Evolutionary conservation across 208 protist genomes (phyloP), one percentile per base, ranked within the genome.

Genomic region (Porcisia deanei): DNA sequence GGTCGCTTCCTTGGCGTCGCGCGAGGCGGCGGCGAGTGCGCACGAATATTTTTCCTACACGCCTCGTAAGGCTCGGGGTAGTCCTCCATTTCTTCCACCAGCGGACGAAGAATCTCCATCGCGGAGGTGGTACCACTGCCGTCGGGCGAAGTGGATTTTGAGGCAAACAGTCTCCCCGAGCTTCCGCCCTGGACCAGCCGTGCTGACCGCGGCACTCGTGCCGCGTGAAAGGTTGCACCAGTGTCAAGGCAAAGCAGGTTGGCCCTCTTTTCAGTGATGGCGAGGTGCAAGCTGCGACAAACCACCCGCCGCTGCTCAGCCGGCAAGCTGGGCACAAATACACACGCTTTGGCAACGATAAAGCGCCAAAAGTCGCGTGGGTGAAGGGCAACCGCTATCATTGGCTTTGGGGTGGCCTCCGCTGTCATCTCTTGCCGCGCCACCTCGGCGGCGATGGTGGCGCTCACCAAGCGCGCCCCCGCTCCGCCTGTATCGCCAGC

Each of bases 311-410:
- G 85, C 67, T 92, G 81, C 47, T 55, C 54, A 10, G 82, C 77
- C 0, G 89, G 68, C 30, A 93, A 60, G 64, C 60, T 85, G 3
- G 88, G 88, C 49, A 94, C 82, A 75, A 96, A 96, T 39, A 96
- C 90, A 73, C 85, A 89, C 39, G 89, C 87, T 70, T 96, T 96
- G 73, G 90, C 67, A 10, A 96, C 79, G 12, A 96, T 79, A 65
- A 89, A 96, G 22, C 77, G 74, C 92, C 92, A 96, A 52, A 96
- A 83, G 18, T 91, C 88, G 55, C 73, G 87, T n/a, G 84, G 57
- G 16, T 75, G 84, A 53, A 85, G 63, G 58, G 69, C 65, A 61
- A 77, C 76, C 64, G 30, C 34, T 34, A 18, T 61, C 25, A 22
- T 25, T 6, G 68, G 68, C 68, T 34, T 41, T 39, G 66, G 34